A percentile compares a stretch with the other conserved stretches of the same genome.
phyloP scores from a whole-genome alignment of 2,329 filamentous ascomycete species.

The Pyricularia grisea region DNA sequence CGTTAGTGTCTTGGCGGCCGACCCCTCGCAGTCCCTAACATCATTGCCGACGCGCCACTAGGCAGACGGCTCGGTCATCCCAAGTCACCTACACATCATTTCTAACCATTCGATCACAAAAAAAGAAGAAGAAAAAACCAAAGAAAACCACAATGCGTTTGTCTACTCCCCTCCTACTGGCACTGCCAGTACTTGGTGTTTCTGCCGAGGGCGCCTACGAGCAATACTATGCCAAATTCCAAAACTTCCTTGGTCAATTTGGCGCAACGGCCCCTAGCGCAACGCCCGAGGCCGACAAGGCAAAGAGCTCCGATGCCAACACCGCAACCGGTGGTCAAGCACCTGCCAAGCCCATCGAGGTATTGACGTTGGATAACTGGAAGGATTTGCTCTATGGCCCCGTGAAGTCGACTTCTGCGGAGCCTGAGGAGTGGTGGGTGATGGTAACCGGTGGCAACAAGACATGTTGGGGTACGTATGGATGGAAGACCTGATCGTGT shows the following conservation, averaged over 20 bases:
- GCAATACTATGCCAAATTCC: slow-evolving; percentile 54
- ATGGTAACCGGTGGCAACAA: slow-evolving; percentile 67
- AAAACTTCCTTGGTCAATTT: slow-evolving; percentile 54
- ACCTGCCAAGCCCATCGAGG: slow-evolving; percentile 35
- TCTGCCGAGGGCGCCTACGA: slow-evolving; percentile 41
- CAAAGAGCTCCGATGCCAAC: slow-evolving; percentile 38
- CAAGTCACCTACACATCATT: neutral
- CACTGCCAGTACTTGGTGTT: slow-evolving; percentile 45
- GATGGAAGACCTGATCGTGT: neutral
- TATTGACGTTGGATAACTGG: slow-evolving; percentile 62
- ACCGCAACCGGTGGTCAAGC: slow-evolving; percentile 24
- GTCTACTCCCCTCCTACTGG: slow-evolving; percentile 39
- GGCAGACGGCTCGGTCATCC: neutral
- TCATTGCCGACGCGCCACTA: neutral
- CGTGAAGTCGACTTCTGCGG: slow-evolving; percentile 47
- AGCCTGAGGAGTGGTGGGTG: slow-evolving; percentile 68
- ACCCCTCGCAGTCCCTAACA: slow-evolving; percentile 7
- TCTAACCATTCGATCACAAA: neutral
- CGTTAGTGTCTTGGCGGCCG: neutral
- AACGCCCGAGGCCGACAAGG: slow-evolving; percentile 26
- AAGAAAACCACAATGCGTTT: slow-evolving; percentile 42
- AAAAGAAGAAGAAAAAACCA: neutral
- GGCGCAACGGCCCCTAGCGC: slow-evolving; percentile 24
- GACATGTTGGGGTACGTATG: slow-evolving; percentile 56
- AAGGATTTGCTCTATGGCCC: slow-evolving; percentile 55